Percentiles rank a stretch among this genome's conserved stretches.
These are phyloP conservation scores for Plenodomus lindquistii DNA, from an alignment of 2,329 filamentous ascomycete species.

Conservation along the genomic window DNA sequence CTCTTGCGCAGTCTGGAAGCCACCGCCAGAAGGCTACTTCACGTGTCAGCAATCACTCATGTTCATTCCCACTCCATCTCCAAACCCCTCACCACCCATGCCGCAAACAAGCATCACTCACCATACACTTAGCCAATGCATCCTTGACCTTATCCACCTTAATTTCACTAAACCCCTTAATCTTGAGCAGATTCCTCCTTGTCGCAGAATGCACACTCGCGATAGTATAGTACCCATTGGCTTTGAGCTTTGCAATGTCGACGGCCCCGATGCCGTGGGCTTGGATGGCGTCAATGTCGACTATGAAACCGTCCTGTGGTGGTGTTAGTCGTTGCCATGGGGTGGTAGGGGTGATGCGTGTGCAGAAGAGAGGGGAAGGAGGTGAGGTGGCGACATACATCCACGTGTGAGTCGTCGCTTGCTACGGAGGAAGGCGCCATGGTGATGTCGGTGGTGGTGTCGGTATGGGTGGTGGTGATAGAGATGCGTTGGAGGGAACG, in stretches of 20 bases:
- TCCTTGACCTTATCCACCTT: slow-evolving; percentile 75
- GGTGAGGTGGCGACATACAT: slow-evolving; percentile 42
- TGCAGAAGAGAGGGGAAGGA: not conserved
- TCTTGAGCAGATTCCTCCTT: slow-evolving; percentile 63
- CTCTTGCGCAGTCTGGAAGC: slow-evolving; percentile 69
- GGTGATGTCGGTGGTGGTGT: slow-evolving; percentile 10
- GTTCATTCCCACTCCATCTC: no score
- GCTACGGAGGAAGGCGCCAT: slow-evolving; percentile 55
- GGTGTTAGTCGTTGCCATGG: not conserved
- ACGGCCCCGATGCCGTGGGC: slow-evolving; percentile 67
- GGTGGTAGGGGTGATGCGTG: no score
- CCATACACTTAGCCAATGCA: slow-evolving; percentile 64
- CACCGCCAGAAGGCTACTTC: slow-evolving; percentile 58
- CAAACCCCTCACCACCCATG: no score
- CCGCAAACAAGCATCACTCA: slow-evolving; percentile 29
- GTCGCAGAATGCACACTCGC: slow-evolving; percentile 64
- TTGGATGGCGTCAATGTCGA: slow-evolving; percentile 69
- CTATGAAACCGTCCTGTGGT: slow-evolving; percentile 58
- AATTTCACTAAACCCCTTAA: slow-evolving; percentile 71
- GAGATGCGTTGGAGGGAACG: slow-evolving; percentile 6
- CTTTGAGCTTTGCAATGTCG: slow-evolving; percentile 68
- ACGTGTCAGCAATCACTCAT: slow-evolving; percentile 10
- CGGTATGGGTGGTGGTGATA: slow-evolving; percentile 2
- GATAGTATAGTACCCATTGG: slow-evolving; percentile 66
- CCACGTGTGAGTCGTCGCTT: slow-evolving; percentile 56